phyloP scores from a whole-genome alignment of 2,329 filamentous ascomycete genomes.

The Exophiala mesophila region DNA sequence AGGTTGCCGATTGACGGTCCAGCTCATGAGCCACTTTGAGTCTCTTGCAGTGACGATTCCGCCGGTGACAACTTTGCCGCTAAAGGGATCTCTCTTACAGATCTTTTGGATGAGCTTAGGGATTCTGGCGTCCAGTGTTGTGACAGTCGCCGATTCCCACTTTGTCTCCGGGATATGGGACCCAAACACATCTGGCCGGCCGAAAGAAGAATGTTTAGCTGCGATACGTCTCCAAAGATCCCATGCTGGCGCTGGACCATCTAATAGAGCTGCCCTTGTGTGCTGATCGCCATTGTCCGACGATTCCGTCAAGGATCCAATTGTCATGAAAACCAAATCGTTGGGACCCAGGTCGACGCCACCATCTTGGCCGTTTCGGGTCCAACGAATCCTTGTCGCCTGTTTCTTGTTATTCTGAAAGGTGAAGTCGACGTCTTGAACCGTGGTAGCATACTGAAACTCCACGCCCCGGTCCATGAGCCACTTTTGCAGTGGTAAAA shows the following conservation, averaged over 20 bases:
- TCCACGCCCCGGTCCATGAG: slow-evolving; percentile 27
- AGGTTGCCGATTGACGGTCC: slow-evolving; percentile 40
- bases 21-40: slow-evolving; percentile 39
- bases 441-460: slow-evolving; percentile 28
- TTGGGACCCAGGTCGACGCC: slow-evolving; percentile 26
- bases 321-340: slow-evolving; percentile 39
- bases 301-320: slow-evolving; percentile 38
- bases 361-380: slow-evolving; percentile 21
- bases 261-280: slow-evolving; percentile 28
- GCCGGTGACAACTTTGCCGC: slow-evolving; percentile 32
- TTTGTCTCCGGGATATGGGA: slow-evolving; percentile 34
- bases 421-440: slow-evolving; percentile 28
- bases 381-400: slow-evolving; percentile 28
- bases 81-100: slow-evolving; percentile 30
- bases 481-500: slow-evolving; percentile 26
- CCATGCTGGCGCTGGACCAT: slow-evolving; percentile 38
- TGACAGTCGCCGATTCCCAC: slow-evolving; percentile 41
- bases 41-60: slow-evolving; percentile 38
- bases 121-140: slow-evolving; percentile 20
- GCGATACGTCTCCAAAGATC: slow-evolving; percentile 39
- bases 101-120: slow-evolving; percentile 30
- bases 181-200: slow-evolving; percentile 41
- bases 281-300: slow-evolving; percentile 33
- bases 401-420: slow-evolving; percentile 21
- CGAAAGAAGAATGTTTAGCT: slow-evolving; percentile 34